These are phyloP conservation scores for Starmerella bacillaris DNA, from an alignment of 805 yeast species.

Conservation along the genomic window DNA sequence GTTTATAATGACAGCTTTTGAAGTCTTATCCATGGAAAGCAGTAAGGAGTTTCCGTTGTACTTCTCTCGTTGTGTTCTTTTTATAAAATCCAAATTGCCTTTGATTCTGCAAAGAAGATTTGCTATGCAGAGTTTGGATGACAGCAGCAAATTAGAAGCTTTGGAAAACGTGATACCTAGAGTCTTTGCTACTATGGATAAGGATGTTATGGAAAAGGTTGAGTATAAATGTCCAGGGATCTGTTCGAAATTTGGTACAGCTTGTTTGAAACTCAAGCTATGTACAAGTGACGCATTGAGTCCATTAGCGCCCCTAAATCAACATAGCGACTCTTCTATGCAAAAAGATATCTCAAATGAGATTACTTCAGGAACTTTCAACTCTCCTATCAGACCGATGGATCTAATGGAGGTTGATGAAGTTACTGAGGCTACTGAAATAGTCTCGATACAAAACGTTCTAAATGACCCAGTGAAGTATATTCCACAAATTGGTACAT, in stretches of 20 bases:
- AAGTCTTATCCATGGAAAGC: constrained; percentile 24
- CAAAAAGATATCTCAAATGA: background rate
- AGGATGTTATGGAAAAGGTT: constrained; percentile 12
- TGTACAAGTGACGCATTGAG: constrained; percentile 17
- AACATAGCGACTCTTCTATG: constrained; percentile 9
- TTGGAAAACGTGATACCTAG: constrained; percentile 23
- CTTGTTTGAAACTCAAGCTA: constrained; percentile 14
- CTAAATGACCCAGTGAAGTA: too few species aligned
- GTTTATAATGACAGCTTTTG: constrained; percentile 29
- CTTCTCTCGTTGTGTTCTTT: constrained; percentile 26
- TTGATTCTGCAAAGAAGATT: constrained; percentile 26
- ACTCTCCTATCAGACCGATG: background rate
- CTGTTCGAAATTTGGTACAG: constrained; percentile 10
- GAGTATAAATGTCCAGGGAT: constrained; percentile 10
- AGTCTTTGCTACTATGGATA: constrained; percentile 18
- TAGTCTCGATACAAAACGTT: too few species aligned
- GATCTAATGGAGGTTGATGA: background rate
- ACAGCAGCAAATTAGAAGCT: constrained; percentile 12
- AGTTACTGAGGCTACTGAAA: background rate
- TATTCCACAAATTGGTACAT: too few species aligned
- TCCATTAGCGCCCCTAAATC: too few species aligned
- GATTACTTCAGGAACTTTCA: background rate
- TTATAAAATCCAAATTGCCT: constrained; percentile 32
- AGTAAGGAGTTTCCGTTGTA: constrained; percentile 19
- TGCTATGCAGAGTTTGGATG: too few species aligned